Conservation (phyloP, 2,329 filamentous ascomycete species). For the Penicillium sp. region DNA sequence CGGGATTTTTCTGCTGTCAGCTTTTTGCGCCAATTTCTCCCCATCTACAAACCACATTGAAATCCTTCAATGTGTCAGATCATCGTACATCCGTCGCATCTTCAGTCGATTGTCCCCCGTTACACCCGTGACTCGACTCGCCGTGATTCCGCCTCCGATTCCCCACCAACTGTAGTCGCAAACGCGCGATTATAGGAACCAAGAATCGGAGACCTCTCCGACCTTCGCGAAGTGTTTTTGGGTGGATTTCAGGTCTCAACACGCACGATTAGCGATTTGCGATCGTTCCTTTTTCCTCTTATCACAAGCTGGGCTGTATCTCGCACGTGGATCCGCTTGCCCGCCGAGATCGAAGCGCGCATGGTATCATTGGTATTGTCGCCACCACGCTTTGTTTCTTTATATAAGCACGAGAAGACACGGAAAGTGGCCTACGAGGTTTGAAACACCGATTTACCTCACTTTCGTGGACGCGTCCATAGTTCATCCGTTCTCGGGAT, state of each 20-base stretch:
- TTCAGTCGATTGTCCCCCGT: constrained; percentile 23
- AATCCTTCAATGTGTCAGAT: constrained; percentile 25
- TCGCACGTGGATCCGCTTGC: constrained; percentile 17
- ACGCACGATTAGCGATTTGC: not conserved
- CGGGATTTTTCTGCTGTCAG: constrained; percentile 22
- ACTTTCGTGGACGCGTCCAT: constrained; percentile 4
- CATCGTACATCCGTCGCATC: constrained; percentile 8
- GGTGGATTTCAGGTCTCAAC: not conserved
- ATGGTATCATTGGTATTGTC: constrained; percentile 17
- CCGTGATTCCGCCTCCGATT: constrained; percentile 10
- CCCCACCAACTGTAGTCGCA: constrained; percentile 22
- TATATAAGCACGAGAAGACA: constrained; percentile 11
- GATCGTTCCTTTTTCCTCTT: constrained; percentile 7
- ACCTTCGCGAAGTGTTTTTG: not conserved
- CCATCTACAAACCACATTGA: not conserved
- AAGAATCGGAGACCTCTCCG: not conserved
- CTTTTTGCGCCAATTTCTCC: constrained; percentile 12
- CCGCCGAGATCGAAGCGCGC: constrained; percentile 16
- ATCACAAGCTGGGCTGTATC: constrained; percentile 1
- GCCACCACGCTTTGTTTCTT: constrained; percentile 14
- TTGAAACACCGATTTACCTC: not conserved
- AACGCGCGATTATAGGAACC: constrained; percentile 20
- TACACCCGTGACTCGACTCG: constrained; percentile 21
- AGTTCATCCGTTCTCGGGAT: constrained; percentile 7
- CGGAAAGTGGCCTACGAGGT: not conserved